A percentile compares a stretch with the other conserved stretches of the same genome.
Conservation (phyloP, 345 rosid genomes). For the Gossypium stocksii region DNA sequence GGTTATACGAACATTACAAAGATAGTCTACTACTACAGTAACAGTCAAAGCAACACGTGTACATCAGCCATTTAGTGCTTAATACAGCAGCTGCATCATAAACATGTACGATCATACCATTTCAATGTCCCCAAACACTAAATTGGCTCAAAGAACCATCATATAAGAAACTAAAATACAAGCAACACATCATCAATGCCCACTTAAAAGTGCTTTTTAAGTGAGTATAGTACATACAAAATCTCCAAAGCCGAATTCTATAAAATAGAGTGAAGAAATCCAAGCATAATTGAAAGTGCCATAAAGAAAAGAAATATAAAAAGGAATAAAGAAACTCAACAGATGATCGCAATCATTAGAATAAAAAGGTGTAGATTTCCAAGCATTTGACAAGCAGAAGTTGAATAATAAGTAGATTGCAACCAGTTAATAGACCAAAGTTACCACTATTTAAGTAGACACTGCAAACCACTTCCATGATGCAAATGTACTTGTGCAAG, state of each 20-base stretch:
- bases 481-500: slow-evolving; percentile 1
- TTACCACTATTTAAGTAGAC: neutral
- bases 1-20: neutral
- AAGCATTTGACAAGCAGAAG: neutral
- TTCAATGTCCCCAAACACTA: slow-evolving; percentile 3
- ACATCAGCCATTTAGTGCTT: slow-evolving; percentile 8
- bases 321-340: neutral
- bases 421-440: neutral
- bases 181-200: slow-evolving; percentile 5
- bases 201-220: slow-evolving; percentile 2
- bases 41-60: neutral
- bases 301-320: neutral
- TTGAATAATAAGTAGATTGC: neutral
- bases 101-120: neutral
- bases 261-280: neutral
- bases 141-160: slow-evolving; percentile 6
- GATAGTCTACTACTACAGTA: neutral
- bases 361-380: neutral
- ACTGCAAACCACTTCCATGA: neutral
- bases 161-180: neutral
- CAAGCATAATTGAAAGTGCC: neutral
- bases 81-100: slow-evolving; percentile 6
- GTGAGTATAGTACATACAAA: neutral
- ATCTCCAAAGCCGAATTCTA: slow-evolving; percentile 3
- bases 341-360: neutral